Evolutionary conservation across 495 filamentous ascomycete genomes (phyloP), one percentile per base, ranked within the genome.

Genomic region (Penicillium desertorum): DNA sequence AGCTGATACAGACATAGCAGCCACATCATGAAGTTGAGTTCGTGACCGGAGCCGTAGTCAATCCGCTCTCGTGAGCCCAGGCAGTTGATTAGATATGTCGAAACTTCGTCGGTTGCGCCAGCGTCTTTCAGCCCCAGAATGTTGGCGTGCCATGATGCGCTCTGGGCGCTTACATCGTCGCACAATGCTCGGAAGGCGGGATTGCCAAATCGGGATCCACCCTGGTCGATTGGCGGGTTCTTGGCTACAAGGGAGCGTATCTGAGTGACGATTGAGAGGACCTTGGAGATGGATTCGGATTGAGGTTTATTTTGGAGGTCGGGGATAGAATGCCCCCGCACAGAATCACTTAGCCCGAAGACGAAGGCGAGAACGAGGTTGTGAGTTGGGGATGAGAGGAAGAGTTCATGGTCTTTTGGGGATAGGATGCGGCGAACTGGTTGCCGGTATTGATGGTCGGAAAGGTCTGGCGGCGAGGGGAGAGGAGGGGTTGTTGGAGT

Each of bases 41-140:
- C 94, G 70, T 98, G 94, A 8, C 94, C 94, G 0, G 90, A 95
- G 61, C 94, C 94, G 72, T 98, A 98, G 75, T 98, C 94, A 60
- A 98, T 90, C n/a, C 94, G 83, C 29, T 84, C 81, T 46, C 86
- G 80, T 67, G 94, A 96, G 45, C 94, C 94, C 47, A 96, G 88
- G 1, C 87, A 87, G 64, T 96, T 83, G 56, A 82, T 73, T 47
- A 99, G 79, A 66, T 99, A 99, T 41, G 86, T 81, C 8, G 86
- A 86, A 7, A 86, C 77, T 69, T 98, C 94, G 1, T 76, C 69
- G 29, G 87, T 79, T 5, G 88, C 86, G 4, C 74, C 78, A 22
- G 69, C 50, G 46, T 81, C 74, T n/a, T 74, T 54, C 23, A 88
- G 49, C 3, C 81, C 83, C 2, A 87, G 77, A 41, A 79, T 73